Evolutionary conservation across 805 yeast species (phyloP), one percentile per base, ranked within the genome.

Genomic region (Candida germanica): DNA sequence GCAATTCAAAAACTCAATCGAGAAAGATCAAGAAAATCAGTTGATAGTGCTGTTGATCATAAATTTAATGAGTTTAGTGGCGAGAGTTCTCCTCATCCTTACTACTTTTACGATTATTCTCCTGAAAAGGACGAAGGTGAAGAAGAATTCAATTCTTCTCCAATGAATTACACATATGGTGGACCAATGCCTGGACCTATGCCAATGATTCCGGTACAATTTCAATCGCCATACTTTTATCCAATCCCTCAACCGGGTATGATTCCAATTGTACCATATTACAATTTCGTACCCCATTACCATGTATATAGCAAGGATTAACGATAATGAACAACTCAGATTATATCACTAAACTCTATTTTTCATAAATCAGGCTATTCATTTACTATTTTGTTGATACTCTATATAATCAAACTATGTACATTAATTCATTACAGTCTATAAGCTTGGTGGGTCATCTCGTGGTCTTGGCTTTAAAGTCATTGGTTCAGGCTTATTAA

Each of bases 1-100:
- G 72, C 72, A 3, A 54, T 65, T 19, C 71, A 66, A 35, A 66
- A 64, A 28, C 35, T 49, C 10, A 34, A 33, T n/a, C 28, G 22
- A 13, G 41, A 41, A 5, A 26, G 33, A 19, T 19, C 31, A 11
- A 39, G 30, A 15, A 34, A 30, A 30, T 33, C 33, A 4, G 14
- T 19, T n/a, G 40, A 36, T 5, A 36, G 33, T 13, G 16, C 20
- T 7, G 18, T 13, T 18, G 19, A 6, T 20, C 33, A 35, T 3
- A 10, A 15, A 10, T 19, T 14, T 7, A 16, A 15, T 5, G 31
- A 34, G 12, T 26, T 19, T 33, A 7, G 11, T 12, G 18, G 9
- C 12, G 32, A 27, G 3, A 22, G 23, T 21, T 20, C 24, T 10
- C 26, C 30, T 3, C 26, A 26, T 13, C 31, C 20, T 23, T 32